Conservation (phyloP, 768 basidiomycete genomes). For the Boletus patriciae region DNA sequence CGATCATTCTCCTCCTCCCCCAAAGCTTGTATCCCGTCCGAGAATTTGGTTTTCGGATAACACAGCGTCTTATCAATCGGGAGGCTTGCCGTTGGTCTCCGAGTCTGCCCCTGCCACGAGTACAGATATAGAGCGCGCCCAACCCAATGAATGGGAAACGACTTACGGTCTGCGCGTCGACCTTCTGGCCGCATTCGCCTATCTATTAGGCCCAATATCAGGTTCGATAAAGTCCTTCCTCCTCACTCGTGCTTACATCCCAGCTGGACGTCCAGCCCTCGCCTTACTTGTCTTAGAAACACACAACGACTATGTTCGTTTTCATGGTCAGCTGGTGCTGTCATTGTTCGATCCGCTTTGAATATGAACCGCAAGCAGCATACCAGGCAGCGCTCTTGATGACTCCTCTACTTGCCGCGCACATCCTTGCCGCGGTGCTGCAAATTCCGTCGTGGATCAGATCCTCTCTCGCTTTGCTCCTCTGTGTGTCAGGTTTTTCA, state of each 20-base stretch:
- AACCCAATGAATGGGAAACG: conserved; percentile 68
- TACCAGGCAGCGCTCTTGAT: conserved; percentile 77
- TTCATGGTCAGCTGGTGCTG: conserved; percentile 57
- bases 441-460: conserved; percentile 54
- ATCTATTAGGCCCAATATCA: conserved; percentile 68
- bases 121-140: conserved; percentile 39
- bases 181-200: conserved; percentile 60
- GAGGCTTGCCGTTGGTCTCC: conserved; percentile 53
- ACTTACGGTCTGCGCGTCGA: conserved; percentile 67
- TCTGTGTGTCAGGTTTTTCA: conserved; percentile 43
- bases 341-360: conserved; percentile 5
- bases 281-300: conserved; percentile 70
- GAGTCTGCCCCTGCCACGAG: conserved; percentile 36
- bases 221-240: conserved; percentile 44
- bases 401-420: conserved; percentile 57
- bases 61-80: conserved; percentile 66
- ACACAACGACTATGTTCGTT: conserved; percentile 72
- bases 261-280: conserved; percentile 45
- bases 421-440: conserved; percentile 54
- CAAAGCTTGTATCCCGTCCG: conserved; percentile 24
- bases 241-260: neutral
- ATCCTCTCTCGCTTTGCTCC: conserved; percentile 46
- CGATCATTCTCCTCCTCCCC: conserved; percentile 37
- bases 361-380: conserved; percentile 43
- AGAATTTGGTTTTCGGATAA: conserved; percentile 55